A percentile compares a stretch with the other conserved stretches of the same genome.
These are phyloP conservation scores for Stagonosporopsis rhizophila DNA, from an alignment of 2,329 filamentous ascomycete genomes.

Conservation along the genomic window DNA sequence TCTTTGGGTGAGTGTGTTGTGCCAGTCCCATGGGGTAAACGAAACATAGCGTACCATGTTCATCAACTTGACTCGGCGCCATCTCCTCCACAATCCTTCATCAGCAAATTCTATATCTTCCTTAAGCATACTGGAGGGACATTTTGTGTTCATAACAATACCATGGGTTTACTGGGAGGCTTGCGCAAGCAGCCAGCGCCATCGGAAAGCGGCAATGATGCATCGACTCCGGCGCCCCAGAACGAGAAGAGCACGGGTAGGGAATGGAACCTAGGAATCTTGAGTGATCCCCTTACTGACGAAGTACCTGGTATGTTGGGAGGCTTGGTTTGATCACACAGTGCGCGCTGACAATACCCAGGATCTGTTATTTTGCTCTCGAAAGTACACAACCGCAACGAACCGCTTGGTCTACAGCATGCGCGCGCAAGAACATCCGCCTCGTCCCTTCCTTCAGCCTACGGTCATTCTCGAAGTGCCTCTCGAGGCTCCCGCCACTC, in stretches of 20 bases:
- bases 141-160: not conserved
- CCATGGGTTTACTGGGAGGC: constrained; percentile 29
- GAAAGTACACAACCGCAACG: constrained; percentile 63
- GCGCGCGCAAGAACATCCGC: constrained; percentile 67
- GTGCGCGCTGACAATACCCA: constrained; percentile 29
- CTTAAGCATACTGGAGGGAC: not conserved
- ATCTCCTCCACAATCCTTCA: constrained; percentile 2
- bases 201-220: constrained; percentile 7
- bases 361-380: constrained; percentile 68
- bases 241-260: constrained; percentile 19
- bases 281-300: constrained; percentile 81
- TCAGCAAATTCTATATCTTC: not conserved
- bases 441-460: constrained; percentile 57
- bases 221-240: not conserved
- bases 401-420: constrained; percentile 67
- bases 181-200: constrained; percentile 26
- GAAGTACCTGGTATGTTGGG: constrained; percentile 79
- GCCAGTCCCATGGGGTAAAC: constrained; percentile 12
- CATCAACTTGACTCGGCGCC: constrained; percentile 1
- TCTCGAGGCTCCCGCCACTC: constrained; percentile 34
- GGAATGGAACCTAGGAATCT: constrained; percentile 73
- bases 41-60: constrained; percentile 17
- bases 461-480: constrained; percentile 29
- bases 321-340: not conserved
- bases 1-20: constrained; percentile 2